Conservation (phyloP, 371 early-diverging fungal genomes). For the Coemansia sp. region DNA sequence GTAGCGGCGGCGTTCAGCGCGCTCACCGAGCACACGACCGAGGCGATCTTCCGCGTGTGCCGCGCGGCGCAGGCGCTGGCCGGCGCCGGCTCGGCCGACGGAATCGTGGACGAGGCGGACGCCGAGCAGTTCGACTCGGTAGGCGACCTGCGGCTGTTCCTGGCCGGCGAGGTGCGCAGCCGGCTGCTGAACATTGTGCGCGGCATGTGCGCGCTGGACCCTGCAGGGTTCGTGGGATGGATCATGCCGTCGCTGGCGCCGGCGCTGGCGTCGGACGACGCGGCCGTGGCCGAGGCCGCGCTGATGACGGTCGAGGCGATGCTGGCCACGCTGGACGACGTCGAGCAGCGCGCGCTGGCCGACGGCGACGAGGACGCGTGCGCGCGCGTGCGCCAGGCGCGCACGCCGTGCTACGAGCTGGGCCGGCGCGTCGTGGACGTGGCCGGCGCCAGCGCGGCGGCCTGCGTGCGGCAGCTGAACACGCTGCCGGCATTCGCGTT, state of each 20-base stretch:
- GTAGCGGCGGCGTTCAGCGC: constrained; percentile 19
- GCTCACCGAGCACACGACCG: constrained; percentile 32
- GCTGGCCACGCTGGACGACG: constrained; percentile 35
- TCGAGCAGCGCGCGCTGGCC: constrained; percentile 37
- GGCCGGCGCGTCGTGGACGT: constrained; percentile 20
- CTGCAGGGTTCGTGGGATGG: constrained; percentile 42
- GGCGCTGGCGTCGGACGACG: constrained; percentile 4
- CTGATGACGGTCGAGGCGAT: constrained; percentile 31
- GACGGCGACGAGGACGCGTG: constrained; percentile 12
- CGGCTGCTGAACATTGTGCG: constrained; percentile 37
- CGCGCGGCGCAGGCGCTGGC: constrained; percentile 20
- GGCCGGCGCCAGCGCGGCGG: not conserved
- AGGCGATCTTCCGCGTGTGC: constrained; percentile 26
- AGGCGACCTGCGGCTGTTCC: constrained; percentile 32
- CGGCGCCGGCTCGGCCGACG: not conserved
- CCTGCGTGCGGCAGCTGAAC: constrained; percentile 22
- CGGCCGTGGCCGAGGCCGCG: constrained; percentile 25
- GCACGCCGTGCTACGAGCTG: constrained; percentile 30
- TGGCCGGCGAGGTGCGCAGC: constrained; percentile 26
- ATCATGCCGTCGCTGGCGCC: constrained; percentile 39
- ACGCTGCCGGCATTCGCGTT: constrained; percentile 44
- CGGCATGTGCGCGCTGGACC: constrained; percentile 33
- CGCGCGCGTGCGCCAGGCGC: constrained; percentile 9
- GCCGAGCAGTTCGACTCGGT: constrained; percentile 28
- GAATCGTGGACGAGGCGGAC: constrained; percentile 26